Percentiles rank a stretch among this genome's conserved stretches.
These are phyloP conservation scores for Hypoxylon sp. DNA, from an alignment of 2,329 filamentous ascomycete genomes.

Conservation along the genomic window DNA sequence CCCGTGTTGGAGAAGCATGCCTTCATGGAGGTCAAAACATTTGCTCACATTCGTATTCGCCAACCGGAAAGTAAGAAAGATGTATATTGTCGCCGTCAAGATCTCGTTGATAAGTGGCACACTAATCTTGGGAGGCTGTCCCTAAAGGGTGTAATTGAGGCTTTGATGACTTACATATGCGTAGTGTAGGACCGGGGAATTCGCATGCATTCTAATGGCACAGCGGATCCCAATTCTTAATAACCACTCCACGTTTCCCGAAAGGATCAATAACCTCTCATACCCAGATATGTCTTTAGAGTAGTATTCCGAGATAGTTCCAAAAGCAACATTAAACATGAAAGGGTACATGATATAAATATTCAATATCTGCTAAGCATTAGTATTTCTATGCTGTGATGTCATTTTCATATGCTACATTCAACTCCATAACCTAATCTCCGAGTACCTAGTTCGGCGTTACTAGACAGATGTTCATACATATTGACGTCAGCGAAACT, in stretches of 20 bases:
- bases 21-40: not conserved
- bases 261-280: not conserved
- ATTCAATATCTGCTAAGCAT: not conserved
- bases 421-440: not conserved
- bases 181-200: not conserved
- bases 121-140: not conserved
- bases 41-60: not conserved
- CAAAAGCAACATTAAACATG: not conserved
- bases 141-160: not conserved
- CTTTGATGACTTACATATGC: conserved; percentile 6
- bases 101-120: not conserved
- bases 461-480: not conserved
- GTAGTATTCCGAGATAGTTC: not conserved
- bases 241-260: not conserved
- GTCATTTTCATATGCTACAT: not conserved
- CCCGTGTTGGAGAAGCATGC: conserved; percentile 9
- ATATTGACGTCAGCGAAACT: not conserved
- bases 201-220: not conserved
- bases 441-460: not conserved
- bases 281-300: not conserved
- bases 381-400: not conserved
- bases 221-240: not conserved
- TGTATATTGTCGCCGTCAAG: not conserved
- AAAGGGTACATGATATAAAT: not conserved
- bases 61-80: not conserved